Conservation (phyloP, 108 stramenopile genomes). For the Aurantiochytrium sp. region DNA sequence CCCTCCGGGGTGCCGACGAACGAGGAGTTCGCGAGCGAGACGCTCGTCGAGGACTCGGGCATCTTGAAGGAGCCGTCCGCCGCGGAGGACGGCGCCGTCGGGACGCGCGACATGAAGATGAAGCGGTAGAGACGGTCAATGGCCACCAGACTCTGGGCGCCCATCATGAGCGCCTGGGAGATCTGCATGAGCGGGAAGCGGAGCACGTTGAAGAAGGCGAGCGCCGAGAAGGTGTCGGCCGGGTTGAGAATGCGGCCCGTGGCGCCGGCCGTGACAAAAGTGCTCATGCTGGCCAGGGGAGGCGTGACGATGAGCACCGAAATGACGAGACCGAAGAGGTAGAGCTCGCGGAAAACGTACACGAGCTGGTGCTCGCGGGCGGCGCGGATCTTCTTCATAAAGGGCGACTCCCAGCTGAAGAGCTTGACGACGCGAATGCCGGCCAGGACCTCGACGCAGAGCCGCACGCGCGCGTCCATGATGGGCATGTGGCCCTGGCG, state of each 20-base stretch:
- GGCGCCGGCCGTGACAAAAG: neutral
- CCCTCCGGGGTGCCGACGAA: neutral
- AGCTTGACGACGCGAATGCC: constrained; percentile 68
- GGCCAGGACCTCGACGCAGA: constrained; percentile 66
- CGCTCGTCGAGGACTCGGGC: no score
- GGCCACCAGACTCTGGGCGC: neutral
- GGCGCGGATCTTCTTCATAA: neutral
- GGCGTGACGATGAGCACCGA: neutral
- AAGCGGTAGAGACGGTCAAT: neutral
- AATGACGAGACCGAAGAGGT: neutral
- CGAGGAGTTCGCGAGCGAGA: neutral
- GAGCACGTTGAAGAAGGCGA: constrained; percentile 87
- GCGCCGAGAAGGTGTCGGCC: constrained; percentile 67
- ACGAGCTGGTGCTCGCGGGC: neutral
- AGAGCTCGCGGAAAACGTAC: neutral
- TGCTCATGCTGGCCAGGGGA: neutral
- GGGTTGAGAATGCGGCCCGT: constrained; percentile 51
- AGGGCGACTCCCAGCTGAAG: constrained; percentile 19
- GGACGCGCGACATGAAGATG: neutral
- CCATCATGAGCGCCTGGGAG: constrained; percentile 67
- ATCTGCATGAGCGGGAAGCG: constrained; percentile 89
- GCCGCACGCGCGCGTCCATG: constrained; percentile 70
- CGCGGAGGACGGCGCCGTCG: no score
- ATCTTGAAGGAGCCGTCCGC: no score
- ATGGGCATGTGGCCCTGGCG: constrained; percentile 20